Evolutionary conservation across 257 asterid species (phyloP), one percentile per base, ranked within the genome.

Genomic region (Rubia yunnanensis): DNA sequence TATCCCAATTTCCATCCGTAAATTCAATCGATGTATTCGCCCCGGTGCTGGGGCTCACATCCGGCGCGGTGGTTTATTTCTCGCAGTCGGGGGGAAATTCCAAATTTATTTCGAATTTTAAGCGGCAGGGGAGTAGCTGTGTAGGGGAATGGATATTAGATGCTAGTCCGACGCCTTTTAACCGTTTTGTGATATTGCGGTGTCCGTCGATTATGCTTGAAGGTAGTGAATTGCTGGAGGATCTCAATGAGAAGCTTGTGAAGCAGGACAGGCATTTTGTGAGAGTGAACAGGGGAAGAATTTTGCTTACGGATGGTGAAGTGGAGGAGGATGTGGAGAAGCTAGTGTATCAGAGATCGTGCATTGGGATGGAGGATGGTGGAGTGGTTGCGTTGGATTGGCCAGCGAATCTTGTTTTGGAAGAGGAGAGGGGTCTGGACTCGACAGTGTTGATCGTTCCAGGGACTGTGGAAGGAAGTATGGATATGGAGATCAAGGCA

Each of bases 301-400:
- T 86, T 74, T 72, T 48, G 32, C 71, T 55, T 64, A 77, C 41
- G 30, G 72, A 79, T 52, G 60, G 67, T 52, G 85, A 72, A 34
- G 78, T 67, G 22, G 60, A 52, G 61, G 60, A 52, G 61, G 68
- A 67, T 32, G 78, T 75, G 62, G 84, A 73, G 73, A 65, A 78
- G 70, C 59, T 89, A 85, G 85, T 76, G 77, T 94, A 90, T 75
- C 97, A 88, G 84, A 88, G 99, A 79, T 67, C 82, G 62, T 94
- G 97, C 72, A 74, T 90, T 55, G 72, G 73, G 62, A 76, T 88
- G 59, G 88, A 83, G 66, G 97, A 90, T 68, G 97, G 99, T 31
- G 97, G 97, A 69, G 95, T 88, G 23, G 68, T 94, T 70, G 77
- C 99, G 20, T 66, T 94, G 75, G 99, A 94, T 79, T 94, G 96